Evolutionary conservation across 2,329 filamentous ascomycete genomes (phyloP).

Genomic region (Diplodia mutila): DNA sequence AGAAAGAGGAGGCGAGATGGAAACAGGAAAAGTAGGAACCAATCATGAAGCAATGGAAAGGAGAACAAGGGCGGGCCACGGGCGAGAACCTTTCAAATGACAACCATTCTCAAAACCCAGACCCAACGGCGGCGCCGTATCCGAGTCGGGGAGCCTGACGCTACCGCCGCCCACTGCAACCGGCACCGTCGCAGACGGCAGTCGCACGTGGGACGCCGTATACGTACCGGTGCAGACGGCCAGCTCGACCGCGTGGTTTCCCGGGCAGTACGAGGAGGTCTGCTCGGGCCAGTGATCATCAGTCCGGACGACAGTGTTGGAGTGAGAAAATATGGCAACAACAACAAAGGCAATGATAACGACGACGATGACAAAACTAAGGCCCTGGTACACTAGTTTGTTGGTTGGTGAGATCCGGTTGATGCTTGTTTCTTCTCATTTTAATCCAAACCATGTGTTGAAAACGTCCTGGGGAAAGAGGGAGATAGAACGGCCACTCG

Average conservation of each 20-base stretch:
- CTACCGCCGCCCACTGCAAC: background rate
- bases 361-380: background rate
- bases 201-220: background rate
- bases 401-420: background rate
- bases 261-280: constrained; percentile 13
- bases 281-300: background rate
- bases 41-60: background rate
- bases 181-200: background rate
- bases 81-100: no score
- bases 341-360: background rate
- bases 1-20: background rate
- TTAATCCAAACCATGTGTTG: background rate
- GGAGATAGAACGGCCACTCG: background rate
- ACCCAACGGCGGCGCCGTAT: background rate
- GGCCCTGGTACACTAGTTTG: background rate
- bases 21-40: no score
- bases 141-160: background rate
- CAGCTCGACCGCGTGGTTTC: constrained; percentile 3
- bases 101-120: background rate
- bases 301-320: no score
- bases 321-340: background rate
- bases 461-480: background rate
- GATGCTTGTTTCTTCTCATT: background rate
- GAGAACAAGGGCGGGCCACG: no score
- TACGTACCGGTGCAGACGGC: constrained; percentile 1